Evolutionary conservation across 2,329 filamentous ascomycete genomes (phyloP).

Genomic region (Venturia nashicola): DNA sequence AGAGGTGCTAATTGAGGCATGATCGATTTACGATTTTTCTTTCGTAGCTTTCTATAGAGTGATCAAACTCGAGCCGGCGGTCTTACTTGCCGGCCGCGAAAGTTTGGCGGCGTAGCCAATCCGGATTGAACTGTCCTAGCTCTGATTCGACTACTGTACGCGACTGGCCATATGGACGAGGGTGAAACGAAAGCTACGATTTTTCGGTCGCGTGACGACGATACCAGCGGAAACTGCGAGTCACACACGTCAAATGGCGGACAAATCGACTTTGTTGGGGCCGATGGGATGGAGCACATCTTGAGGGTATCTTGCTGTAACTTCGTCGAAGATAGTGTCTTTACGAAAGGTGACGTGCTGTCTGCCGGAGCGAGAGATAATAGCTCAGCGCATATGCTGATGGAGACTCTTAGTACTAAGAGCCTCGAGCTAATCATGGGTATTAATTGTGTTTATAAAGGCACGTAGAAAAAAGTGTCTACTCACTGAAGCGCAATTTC

Average conservation of each 20-base stretch:
- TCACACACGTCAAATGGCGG: background rate
- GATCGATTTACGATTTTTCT: too few species aligned
- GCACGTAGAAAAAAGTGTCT: background rate
- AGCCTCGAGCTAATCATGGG: background rate
- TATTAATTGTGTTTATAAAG: background rate
- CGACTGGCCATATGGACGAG: background rate
- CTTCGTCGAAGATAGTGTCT: background rate
- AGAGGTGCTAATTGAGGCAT: background rate
- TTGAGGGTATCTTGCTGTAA: too few species aligned
- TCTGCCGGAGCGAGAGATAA: background rate
- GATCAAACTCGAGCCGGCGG: too few species aligned
- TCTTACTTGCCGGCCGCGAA: too few species aligned
- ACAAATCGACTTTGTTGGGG: background rate
- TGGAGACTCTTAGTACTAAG: too few species aligned
- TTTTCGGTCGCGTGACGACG: background rate
- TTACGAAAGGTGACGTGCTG: constrained; percentile 2
- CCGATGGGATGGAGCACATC: background rate
- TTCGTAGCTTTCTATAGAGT: too few species aligned
- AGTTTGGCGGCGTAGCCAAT: too few species aligned
- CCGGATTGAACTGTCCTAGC: too few species aligned
- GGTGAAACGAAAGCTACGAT: background rate
- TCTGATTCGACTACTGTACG: background rate
- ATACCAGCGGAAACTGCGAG: background rate
- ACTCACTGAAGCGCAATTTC: background rate
- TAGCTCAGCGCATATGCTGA: background rate